Base-by-base conservation (phyloP, 371 early-diverging fungal species). In the Rhizopus stolonifer region DNA sequence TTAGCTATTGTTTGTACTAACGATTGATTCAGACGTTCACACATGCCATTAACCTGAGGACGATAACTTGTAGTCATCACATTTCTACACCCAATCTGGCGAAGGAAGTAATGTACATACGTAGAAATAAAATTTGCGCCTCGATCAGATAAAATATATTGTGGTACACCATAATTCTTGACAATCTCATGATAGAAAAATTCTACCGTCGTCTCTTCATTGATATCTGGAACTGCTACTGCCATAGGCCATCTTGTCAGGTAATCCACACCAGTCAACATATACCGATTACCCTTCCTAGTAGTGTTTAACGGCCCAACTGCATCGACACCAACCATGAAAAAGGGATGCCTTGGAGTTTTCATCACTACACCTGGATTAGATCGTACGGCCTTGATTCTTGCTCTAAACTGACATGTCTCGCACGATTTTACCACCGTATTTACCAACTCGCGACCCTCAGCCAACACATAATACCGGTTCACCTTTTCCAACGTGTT, bases 31-130 rank as follows among this genome's bases (percentile, higher is more conserved):
- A 68, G 52, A 11, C 74, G 29, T 60, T 80, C 69, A 7, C 67
- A 69, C 13, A 64, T 39, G 0, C 72, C 71, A 61, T 70, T 72
- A 0, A 44, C 54, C 48, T 72, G 66, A 0, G 69, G 70, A 18
- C 61, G 34, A 43, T 61, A 67, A 7, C 59, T 52, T 0, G 72
- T 62, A 6, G 64, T 63, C 19, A 56, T 53, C 0, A 54, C 22
- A 26, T 52, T 56, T 18, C 39, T 39, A 18, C 67, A 63, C 0
- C 55, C 61, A 0, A 76, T 11, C 3, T 22, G 14, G 14, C 13
- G 29, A 0, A 64, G 42, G 11, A 33, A 51, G 21, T 13, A 9
- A 3, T 52, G 19, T 1, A 60, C 42, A 13, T 62, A 54, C 3
- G 21, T 47, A 0, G 64, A 54, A 4, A 31, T 63, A 23, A 66